phyloP scores from a whole-genome alignment of 306 rosid genomes.

The Lathyrus tuberosus region DNA sequence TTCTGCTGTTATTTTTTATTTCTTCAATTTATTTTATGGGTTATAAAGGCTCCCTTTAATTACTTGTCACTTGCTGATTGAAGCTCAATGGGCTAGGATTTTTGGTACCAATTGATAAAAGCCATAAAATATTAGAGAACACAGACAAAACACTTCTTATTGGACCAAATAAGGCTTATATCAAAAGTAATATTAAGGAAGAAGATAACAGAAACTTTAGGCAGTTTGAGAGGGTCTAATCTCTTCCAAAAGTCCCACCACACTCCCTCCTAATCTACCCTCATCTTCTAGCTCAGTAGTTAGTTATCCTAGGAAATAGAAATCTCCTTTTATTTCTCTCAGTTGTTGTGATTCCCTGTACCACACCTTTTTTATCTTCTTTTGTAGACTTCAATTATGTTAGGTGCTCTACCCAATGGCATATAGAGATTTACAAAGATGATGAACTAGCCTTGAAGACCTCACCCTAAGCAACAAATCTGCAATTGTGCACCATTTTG shows the following conservation, averaged over 20 bases:
- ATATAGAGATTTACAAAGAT: background rate
- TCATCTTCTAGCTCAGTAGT: background rate
- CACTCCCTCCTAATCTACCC: background rate
- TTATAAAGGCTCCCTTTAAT: background rate
- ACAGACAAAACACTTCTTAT: background rate
- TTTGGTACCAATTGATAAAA: background rate
- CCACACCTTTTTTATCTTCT: background rate
- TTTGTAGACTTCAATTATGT: background rate
- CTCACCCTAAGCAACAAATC: background rate
- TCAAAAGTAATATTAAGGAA: background rate
- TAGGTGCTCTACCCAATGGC: background rate
- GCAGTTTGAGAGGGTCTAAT: background rate
- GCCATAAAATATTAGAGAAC: background rate
- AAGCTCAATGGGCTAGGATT: background rate
- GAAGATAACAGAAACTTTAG: background rate
- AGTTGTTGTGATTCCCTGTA: background rate
- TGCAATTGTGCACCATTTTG: background rate
- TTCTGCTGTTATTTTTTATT: background rate
- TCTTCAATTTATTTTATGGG: background rate
- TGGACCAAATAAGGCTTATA: background rate
- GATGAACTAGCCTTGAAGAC: background rate
- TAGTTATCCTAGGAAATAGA: background rate
- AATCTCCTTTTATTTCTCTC: background rate
- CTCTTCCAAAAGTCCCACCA: background rate
- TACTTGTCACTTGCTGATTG: conserved; percentile 2